Base-by-base conservation (phyloP, 129 eudicot species). In the Ambrosia artemisiifolia region DNA sequence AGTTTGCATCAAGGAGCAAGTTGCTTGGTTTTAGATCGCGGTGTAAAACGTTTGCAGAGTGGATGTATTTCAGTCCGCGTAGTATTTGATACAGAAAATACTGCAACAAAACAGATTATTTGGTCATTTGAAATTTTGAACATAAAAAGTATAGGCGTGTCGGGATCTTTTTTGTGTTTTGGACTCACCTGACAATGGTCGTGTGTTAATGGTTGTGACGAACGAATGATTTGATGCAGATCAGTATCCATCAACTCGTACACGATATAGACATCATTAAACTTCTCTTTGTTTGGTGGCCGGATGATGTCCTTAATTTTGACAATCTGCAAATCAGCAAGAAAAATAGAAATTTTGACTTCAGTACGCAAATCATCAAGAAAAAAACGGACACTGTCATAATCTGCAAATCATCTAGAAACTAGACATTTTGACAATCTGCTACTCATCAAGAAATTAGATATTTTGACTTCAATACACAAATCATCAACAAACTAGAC, bases 11-110 rank as follows among this genome's bases (percentile, higher is more conserved):
- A 16, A 92, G 87, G 34, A 92, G 96, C 85, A 92, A 78, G 62
- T 92, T 92, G 86, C 97, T 87, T 24, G 97, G 97, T 63, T 92
- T 92, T 66, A 92, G 71, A 73, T 92, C 97, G 44, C 97, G 96
- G 77, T 92, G 97, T 80, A 92, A 76, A 57, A 92, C 98, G 51
- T 87, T 81, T 67, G 97, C 98, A 5, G 98, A 86, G 62, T 92
- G 98, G 75, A 88, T 73, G 76, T 89, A 92, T 74, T 92, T 92
- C 71, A 92, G 81, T 59, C 98, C 96, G 28, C 98, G 81, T 50
- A 92, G 51, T 50, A 92, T 62, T 83, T 92, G 98, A 61, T 92
- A 92, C 19, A 92, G 83, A 75, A 92, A 92, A 79, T 89, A 92
- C 98, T 92, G 89, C 73, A 8, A 63, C 12, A 32, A 14, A 60